Conservation (phyloP, 768 basidiomycete species). For the Mycena haematopus region DNA sequence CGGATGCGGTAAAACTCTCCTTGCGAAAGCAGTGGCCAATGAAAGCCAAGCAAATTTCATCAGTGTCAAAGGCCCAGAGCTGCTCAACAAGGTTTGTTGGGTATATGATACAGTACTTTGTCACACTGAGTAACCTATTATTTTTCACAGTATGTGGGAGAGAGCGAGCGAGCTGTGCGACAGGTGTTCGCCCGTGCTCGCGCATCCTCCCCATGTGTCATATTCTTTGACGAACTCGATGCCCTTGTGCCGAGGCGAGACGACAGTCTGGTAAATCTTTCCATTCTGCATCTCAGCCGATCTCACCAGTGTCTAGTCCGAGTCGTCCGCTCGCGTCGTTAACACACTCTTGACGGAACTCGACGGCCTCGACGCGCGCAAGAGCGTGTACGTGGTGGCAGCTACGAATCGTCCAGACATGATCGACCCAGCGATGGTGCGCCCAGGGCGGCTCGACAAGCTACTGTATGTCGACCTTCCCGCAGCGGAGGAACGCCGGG, state of each 20-base stretch:
- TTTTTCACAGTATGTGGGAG: constrained; percentile 96
- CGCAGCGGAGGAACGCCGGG: constrained; percentile 70
- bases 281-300: neutral
- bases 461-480: constrained; percentile 93
- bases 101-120: no score
- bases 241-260: constrained; percentile 91
- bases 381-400: constrained; percentile 90
- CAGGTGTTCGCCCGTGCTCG: constrained; percentile 94
- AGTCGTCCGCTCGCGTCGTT: constrained; percentile 91
- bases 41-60: constrained; percentile 97
- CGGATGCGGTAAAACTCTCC: constrained; percentile 95
- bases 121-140: no score
- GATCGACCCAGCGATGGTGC: constrained; percentile 97
- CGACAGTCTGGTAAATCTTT: constrained; percentile 74
- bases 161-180: constrained; percentile 93
- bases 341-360: constrained; percentile 95
- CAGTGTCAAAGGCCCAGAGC: constrained; percentile 95
- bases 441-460: constrained; percentile 95
- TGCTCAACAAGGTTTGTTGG: constrained; percentile 86
- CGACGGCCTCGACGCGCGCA: constrained; percentile 87
- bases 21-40: constrained; percentile 99
- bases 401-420: constrained; percentile 97
- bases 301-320: constrained; percentile 60
- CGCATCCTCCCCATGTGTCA: constrained; percentile 92
- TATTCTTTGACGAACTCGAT: constrained; percentile 96